Conservation (phyloP, 2,329 filamentous ascomycete species). For the Monilinia fructigena region DNA sequence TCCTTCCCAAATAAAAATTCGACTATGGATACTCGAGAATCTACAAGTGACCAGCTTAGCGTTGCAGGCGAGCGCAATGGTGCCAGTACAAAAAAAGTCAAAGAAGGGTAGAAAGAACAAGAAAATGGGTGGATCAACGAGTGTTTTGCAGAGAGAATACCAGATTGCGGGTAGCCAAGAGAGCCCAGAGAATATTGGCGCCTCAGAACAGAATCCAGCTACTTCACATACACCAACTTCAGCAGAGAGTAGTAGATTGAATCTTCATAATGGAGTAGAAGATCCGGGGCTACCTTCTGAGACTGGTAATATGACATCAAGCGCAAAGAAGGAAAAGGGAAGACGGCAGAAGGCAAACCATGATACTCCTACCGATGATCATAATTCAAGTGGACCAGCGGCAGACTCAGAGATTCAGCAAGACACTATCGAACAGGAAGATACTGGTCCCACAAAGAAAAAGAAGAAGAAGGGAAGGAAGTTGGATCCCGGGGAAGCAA, state of each 20-base stretch:
- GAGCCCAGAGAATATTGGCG: background rate
- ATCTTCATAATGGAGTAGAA: background rate
- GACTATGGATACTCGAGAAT: background rate
- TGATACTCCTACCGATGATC: background rate
- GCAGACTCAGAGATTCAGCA: background rate
- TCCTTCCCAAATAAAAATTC: background rate
- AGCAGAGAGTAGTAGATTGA: background rate
- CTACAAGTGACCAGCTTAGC: background rate
- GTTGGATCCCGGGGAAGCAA: background rate
- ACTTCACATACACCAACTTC: background rate
- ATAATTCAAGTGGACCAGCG: background rate
- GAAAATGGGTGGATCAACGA: slow-evolving; percentile 15
- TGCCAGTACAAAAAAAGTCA: background rate
- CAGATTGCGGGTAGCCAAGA: background rate
- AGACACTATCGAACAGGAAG: background rate
- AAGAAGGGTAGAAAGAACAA: slow-evolving; percentile 14
- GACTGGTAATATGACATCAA: background rate
- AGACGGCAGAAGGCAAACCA: background rate
- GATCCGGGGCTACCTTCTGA: background rate
- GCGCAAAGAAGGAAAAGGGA: slow-evolving; percentile 6
- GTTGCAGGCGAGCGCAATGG: background rate
- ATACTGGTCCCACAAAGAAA: background rate
- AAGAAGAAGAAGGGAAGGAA: slow-evolving; percentile 13
- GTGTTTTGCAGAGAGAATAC: slow-evolving; percentile 16
- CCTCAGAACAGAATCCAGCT: background rate